A percentile compares a stretch with the other conserved stretches of the same genome.
Conservation (phyloP, 306 rosid species). For the Albizia julibrissin region DNA sequence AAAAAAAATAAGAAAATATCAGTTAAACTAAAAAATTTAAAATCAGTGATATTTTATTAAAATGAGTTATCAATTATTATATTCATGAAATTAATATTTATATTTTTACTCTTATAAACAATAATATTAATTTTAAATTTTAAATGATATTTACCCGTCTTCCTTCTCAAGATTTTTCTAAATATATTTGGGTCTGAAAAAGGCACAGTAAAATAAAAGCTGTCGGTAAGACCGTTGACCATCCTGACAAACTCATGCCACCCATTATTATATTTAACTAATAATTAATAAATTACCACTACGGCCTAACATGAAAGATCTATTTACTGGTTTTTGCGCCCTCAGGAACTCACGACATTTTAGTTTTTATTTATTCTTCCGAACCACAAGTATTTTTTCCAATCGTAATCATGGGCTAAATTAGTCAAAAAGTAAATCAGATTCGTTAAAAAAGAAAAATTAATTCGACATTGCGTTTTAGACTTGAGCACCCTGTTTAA, state of each 20-base stretch:
- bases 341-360: neutral
- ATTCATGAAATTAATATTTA: too few species aligned
- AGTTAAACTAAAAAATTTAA: too few species aligned
- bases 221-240: conserved; percentile 65
- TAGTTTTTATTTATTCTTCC: neutral
- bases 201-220: conserved; percentile 44
- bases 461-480: neutral
- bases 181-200: conserved; percentile 11
- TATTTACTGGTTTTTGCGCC: neutral
- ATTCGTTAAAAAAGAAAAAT: neutral
- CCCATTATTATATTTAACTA: conserved; percentile 13
- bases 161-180: neutral
- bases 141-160: too few species aligned
- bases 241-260: conserved; percentile 34
- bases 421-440: neutral
- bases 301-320: neutral
- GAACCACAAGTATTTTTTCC: neutral
- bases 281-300: neutral
- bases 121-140: too few species aligned
- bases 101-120: too few species aligned
- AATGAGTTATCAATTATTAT: too few species aligned
- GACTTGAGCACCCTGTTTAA: neutral
- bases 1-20: too few species aligned
- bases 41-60: too few species aligned
- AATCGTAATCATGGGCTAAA: neutral